Conservation (phyloP, 1,284 basidiomycete genomes). For the Apiotrichum domesticum region DNA sequence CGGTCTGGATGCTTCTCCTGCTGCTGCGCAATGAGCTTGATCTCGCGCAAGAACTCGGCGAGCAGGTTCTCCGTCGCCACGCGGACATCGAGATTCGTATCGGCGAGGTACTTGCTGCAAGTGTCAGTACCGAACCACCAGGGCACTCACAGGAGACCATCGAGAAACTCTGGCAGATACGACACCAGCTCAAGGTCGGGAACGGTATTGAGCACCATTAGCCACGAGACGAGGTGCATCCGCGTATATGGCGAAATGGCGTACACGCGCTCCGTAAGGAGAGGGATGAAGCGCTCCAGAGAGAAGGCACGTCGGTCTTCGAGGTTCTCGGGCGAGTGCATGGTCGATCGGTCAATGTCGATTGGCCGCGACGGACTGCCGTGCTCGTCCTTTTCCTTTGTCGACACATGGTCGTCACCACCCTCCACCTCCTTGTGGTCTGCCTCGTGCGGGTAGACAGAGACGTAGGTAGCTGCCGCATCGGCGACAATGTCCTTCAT, state of each 20-base stretch:
- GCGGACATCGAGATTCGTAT: conserved; percentile 89
- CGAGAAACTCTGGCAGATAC: conserved; percentile 89
- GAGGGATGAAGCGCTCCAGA: conserved; percentile 86
- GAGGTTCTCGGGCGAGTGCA: conserved; percentile 7
- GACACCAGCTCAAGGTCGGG: conserved; percentile 93
- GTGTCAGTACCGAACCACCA: not conserved
- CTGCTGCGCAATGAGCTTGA: conserved; percentile 72
- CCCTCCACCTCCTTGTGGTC: conserved; percentile 5
- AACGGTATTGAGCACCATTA: conserved; percentile 90
- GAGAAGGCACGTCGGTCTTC: conserved; percentile 65
- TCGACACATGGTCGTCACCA: conserved; percentile 2
- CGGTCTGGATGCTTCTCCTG: conserved; percentile 50
- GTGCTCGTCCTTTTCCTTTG: not conserved
- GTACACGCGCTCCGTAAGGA: conserved; percentile 87
- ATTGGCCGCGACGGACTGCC: not conserved
- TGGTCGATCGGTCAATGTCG: conserved; percentile 8
- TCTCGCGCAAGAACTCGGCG: conserved; percentile 88
- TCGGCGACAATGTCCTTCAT: conserved; percentile 98
- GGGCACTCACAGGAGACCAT: conserved; percentile 74
- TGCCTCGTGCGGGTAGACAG: conserved; percentile 59
- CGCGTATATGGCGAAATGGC: conserved; percentile 93
- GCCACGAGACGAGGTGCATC: conserved; percentile 95
- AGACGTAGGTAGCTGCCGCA: conserved; percentile 90
- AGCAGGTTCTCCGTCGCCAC: conserved; percentile 86
- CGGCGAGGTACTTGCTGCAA: conserved; percentile 82